Percentiles rank a stretch among this genome's conserved stretches.
These are phyloP conservation scores for Eragrostis nindensis DNA, from an alignment of 176 grass and related monocot genomes.

Conservation along the genomic window DNA sequence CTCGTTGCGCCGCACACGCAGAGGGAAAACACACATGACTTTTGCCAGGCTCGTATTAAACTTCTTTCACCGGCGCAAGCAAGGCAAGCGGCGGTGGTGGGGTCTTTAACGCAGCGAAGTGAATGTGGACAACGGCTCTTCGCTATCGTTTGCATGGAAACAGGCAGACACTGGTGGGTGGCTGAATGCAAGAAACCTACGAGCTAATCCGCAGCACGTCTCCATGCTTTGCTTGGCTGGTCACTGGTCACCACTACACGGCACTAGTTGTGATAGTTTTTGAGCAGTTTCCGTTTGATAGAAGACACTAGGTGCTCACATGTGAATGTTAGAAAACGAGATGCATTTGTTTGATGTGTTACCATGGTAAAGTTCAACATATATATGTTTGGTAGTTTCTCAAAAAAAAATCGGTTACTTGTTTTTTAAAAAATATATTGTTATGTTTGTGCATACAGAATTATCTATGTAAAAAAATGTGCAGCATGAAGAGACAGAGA, in stretches of 20 bases:
- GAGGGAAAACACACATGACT: not conserved
- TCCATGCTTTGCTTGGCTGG: not conserved
- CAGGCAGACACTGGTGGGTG: slow-evolving; percentile 35
- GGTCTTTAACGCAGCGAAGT: slow-evolving; percentile 12
- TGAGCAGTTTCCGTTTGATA: not conserved
- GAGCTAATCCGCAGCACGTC: not conserved
- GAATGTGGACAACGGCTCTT: slow-evolving; percentile 28
- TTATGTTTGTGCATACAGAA: not conserved
- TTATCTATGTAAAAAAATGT: not conserved
- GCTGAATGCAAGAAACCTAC: slow-evolving; percentile 20
- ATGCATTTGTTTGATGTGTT: not conserved
- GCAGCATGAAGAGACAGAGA: slow-evolving; percentile 25
- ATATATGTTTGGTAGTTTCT: too few relatives aligned
- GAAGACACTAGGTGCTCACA: not conserved
- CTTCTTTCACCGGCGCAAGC: slow-evolving; percentile 33
- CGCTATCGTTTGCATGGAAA: not conserved
- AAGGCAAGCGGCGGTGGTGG: slow-evolving; percentile 38
- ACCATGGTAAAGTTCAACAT: too few relatives aligned
- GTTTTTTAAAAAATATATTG: too few relatives aligned
- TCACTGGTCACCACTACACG: not conserved
- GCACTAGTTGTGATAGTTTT: not conserved
- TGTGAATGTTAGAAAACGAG: not conserved
- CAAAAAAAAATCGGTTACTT: too few relatives aligned
- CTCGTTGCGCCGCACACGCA: not conserved
- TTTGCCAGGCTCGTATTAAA: slow-evolving; percentile 17